Evolutionary conservation across 2,329 filamentous ascomycete species (phyloP), one percentile per base, ranked within the genome.

Genomic region (Trichoderma brevicompactum): DNA sequence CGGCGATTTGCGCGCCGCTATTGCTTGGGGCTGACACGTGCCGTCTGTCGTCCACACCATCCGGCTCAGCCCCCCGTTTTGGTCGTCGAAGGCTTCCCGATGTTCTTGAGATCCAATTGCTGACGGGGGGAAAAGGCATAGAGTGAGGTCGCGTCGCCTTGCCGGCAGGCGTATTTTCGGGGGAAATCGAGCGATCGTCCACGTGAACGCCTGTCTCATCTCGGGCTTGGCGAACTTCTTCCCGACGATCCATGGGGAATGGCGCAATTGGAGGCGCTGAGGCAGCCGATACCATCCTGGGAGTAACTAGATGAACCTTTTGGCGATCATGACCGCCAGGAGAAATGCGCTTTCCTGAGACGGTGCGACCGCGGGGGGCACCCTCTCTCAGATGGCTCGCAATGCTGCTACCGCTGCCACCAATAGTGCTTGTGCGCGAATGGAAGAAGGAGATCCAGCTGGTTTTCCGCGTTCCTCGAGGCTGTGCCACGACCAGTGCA

Each of bases 371-470:
- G 52, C 72, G 69, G 32, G 74, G 69, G 12, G 66, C 70, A n/a
- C 72, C 66, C 44, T 77, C 74, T 64, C 69, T 69, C 48, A 73
- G 67, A 46, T 73, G 73, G 64, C 68, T 67, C 23, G 65, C 54
- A 34, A 70, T 65, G 17, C 69, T 67, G 54, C 66, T 52, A 38
- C 70, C 70, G 7, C 56, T 36, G 50, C 68, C 68, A 28, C 68
- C 68, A 28, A 71, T 67, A n/a, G 64, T 71, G 34, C 74, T 52
- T 73, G 79, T 72, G 64, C 72, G 74, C 8, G 78, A 75, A 70
- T 87, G 85, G 71, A 87, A 87, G 70, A 85, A 87, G 0, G 85
- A 87, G n/a, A 78, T 78, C 85, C 85, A 87, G 68, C 69, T 69
- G 65, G 68, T 50, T 38, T 68, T 64, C 50, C 55, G 64, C 36